Percentiles rank a stretch among this genome's conserved stretches.
These are phyloP conservation scores for Trichoderma hamatum DNA, from an alignment of 2,329 filamentous ascomycete genomes.

Conservation along the genomic window DNA sequence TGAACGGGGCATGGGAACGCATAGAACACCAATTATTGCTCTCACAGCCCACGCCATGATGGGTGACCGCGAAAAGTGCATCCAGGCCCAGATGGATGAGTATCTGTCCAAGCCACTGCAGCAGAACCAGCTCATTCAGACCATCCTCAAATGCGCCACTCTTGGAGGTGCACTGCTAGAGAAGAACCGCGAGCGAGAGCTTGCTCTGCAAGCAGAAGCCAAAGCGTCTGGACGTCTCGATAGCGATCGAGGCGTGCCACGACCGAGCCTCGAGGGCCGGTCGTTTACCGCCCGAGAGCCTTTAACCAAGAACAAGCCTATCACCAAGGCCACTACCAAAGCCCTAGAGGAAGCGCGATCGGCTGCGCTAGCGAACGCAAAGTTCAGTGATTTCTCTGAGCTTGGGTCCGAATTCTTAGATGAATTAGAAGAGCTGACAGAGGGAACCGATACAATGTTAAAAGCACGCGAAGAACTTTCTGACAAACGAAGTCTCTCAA, in stretches of 20 bases:
- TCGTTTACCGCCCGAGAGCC: slow-evolving; percentile 71
- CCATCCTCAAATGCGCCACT: slow-evolving; percentile 94
- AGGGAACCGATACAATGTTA: slow-evolving; percentile 52
- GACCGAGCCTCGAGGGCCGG: slow-evolving; percentile 56
- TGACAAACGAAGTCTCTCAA: slow-evolving; percentile 45
- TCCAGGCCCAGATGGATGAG: slow-evolving; percentile 98
- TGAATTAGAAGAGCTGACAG: slow-evolving; percentile 38
- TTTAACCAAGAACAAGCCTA: slow-evolving; percentile 41
- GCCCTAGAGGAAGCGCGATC: slow-evolving; percentile 37
- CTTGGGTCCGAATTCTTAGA: slow-evolving; percentile 1
- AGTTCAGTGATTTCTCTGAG: slow-evolving; percentile 4
- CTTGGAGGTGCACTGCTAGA: slow-evolving; percentile 82
- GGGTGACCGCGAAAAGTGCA: slow-evolving; percentile 96
- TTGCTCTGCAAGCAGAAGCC: slow-evolving; percentile 54
- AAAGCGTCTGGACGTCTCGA: slow-evolving; percentile 47
- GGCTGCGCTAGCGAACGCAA: slow-evolving; percentile 2
- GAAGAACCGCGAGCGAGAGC: slow-evolving; percentile 67
- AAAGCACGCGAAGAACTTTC: slow-evolving; percentile 53
- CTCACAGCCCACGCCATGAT: slow-evolving; percentile 98
- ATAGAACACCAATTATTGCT: slow-evolving; percentile 92
- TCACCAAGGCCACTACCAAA: slow-evolving; percentile 25
- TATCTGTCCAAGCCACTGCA: slow-evolving; percentile 96
- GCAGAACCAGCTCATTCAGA: slow-evolving; percentile 96
- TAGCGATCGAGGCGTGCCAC: slow-evolving; percentile 42
- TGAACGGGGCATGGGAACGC: slow-evolving; percentile 77